Evolutionary conservation across 1,139 yeast species (phyloP).

Genomic region (Protomyces inouyei): DNA sequence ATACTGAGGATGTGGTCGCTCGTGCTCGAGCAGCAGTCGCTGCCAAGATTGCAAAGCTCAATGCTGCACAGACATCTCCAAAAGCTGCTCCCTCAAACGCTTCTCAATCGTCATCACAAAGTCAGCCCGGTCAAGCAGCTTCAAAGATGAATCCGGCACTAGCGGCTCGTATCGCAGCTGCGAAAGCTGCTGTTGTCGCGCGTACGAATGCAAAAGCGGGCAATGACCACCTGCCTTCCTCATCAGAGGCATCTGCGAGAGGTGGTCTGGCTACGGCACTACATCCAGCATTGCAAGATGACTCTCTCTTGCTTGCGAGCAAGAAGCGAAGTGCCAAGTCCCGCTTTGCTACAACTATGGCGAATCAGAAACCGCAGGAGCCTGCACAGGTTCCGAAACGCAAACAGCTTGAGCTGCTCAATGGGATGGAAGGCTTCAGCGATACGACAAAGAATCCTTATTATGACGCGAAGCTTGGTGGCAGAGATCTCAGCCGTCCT

Average conservation of each 20-base stretch:
- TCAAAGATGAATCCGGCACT: conserved; percentile 18
- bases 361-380: conserved; percentile 13
- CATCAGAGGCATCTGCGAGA: conserved; percentile 20
- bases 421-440: conserved; percentile 30
- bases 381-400: conserved; percentile 28
- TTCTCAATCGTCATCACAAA: background rate
- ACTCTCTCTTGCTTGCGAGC: conserved; percentile 11
- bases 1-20: conserved; percentile 14
- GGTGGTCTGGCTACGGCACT: conserved; percentile 35
- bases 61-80: conserved; percentile 13
- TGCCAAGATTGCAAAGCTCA: conserved; percentile 19
- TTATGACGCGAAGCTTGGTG: conserved; percentile 44
- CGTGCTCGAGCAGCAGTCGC: conserved; percentile 20
- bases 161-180: conserved; percentile 31
- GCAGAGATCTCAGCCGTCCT: conserved; percentile 34
- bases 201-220: conserved; percentile 23
- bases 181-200: conserved; percentile 27
- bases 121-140: background rate
- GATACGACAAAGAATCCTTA: conserved; percentile 51
- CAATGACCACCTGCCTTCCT: background rate
- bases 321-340: conserved; percentile 16
- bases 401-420: conserved; percentile 29
- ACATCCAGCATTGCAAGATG: conserved; percentile 34
- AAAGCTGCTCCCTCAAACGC: background rate
- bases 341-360: conserved; percentile 23